Percentiles rank a stretch among this genome's conserved stretches.
Evolutionary conservation across 257 asterid species (phyloP).

Genomic region (Ligustrum vulgare): DNA sequence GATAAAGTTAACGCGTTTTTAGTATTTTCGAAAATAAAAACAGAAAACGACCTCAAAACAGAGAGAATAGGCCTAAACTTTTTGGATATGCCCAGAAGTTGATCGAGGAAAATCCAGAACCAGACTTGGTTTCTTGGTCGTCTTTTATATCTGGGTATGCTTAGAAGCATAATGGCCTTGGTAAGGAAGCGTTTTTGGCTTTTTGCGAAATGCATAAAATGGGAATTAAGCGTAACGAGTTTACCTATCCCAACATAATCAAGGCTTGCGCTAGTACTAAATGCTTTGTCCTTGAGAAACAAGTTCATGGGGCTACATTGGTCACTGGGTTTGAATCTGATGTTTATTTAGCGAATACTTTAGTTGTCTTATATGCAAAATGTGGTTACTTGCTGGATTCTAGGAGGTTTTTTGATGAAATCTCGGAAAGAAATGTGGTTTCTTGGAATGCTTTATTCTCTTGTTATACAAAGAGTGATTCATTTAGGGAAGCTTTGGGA

Average conservation of each 20-base stretch:
- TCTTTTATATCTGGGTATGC: conserved; percentile 72
- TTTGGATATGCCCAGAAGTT: conserved; percentile 54
- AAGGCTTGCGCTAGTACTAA: conserved; percentile 59
- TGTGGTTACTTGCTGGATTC: conserved; percentile 50
- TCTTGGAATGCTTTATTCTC: conserved; percentile 72
- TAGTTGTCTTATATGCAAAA: conserved; percentile 67
- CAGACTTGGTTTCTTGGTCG: conserved; percentile 80
- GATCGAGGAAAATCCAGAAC: conserved; percentile 56
- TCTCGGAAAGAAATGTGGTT: conserved; percentile 64
- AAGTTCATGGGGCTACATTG: conserved; percentile 61
- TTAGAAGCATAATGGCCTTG: conserved; percentile 60
- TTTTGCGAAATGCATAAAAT: conserved; percentile 55
- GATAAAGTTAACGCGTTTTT: too few relatives aligned
- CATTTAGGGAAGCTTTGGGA: conserved; percentile 49
- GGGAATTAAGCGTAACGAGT: conserved; percentile 63
- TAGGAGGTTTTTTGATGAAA: conserved; percentile 64
- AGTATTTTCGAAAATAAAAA: too few relatives aligned
- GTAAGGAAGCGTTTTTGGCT: conserved; percentile 56
- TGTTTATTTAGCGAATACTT: conserved; percentile 63
- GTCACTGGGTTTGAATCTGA: conserved; percentile 62
- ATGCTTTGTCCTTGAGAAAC: conserved; percentile 47
- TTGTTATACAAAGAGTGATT: conserved; percentile 51
- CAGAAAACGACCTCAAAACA: too few relatives aligned
- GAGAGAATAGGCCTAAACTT: too few relatives aligned
- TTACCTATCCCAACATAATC: conserved; percentile 73